Evolutionary conservation across 2,329 filamentous ascomycete genomes (phyloP).

Genomic region (Aspergillus sp.): DNA sequence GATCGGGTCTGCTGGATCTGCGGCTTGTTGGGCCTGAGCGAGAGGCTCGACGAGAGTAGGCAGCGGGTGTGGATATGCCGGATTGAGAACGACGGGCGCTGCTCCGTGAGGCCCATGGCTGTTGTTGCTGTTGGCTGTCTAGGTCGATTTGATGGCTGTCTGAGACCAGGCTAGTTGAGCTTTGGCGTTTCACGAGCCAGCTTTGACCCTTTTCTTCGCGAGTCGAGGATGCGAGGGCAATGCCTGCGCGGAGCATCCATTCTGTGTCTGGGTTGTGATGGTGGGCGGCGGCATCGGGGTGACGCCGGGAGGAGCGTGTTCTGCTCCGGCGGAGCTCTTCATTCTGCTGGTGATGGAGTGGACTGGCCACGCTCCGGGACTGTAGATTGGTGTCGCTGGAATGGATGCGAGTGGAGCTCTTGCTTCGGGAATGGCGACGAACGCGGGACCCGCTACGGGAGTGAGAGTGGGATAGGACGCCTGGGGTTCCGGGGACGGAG

Average conservation of each 20-base stretch:
- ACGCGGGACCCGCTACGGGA: conserved; percentile 44
- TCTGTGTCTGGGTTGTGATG: conserved; percentile 46
- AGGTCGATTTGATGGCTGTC: conserved; percentile 40
- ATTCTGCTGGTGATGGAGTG: conserved; percentile 28
- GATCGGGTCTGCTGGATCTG: conserved; percentile 29
- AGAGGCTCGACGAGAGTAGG: conserved; percentile 35
- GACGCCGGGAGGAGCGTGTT: conserved; percentile 8
- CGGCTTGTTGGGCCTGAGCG: conserved; percentile 37
- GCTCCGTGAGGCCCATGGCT: conserved; percentile 19
- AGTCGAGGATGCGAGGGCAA: conserved; percentile 58
- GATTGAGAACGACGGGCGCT: conserved; percentile 35
- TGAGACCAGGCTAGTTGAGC: conserved; percentile 55
- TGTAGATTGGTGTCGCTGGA: conserved; percentile 41
- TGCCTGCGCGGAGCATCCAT: conserved; percentile 62
- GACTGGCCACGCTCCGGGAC: conserved; percentile 28
- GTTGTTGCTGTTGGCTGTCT: conserved; percentile 14
- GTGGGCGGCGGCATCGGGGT: conserved; percentile 10
- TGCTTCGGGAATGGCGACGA: conserved; percentile 37
- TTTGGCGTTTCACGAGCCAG: conserved; percentile 60
- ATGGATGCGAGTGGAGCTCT: conserved; percentile 36
- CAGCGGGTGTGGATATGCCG: conserved; percentile 39
- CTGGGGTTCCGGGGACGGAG: conserved; percentile 47
- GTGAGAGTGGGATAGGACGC: conserved; percentile 44
- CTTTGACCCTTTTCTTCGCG: conserved; percentile 64
- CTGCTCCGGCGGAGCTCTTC: neutral